Evolutionary conservation across 768 basidiomycete species (phyloP), one percentile per base, ranked within the genome.

Genomic region (Termitomyces sp.): DNA sequence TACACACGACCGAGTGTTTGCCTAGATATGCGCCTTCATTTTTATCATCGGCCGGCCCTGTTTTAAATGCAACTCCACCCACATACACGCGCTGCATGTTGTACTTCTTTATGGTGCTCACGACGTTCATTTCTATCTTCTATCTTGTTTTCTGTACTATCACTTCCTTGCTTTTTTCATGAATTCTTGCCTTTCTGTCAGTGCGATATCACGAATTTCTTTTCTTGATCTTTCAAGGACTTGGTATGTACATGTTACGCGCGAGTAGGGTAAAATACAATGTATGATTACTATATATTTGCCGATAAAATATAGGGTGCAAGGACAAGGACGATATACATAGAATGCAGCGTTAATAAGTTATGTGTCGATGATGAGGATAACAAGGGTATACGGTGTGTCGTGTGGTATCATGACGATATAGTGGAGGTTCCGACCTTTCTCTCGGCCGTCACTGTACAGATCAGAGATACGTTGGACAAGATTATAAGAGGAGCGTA

Each of bases 371-470:
- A 41, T 37, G 47, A 53, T 23, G n/a, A 43, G 52, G 23, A 48
- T 32, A 43, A 41, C 52, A 54, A 46, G 27, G 52, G 59, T 60
- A 45, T 23, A 43, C 19, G 10, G 32, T 39, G 16, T 55, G 21
- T 21, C 5, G 25, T 19, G 25, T 47, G 47, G 39, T 46, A 48
- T 61, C 39, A 61, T 55, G 57, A 43, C n/a, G 42, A 42, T 27
- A 48, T 11, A 42, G 28, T 40, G 5, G 55, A 34, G 28, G 34
- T 21, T 66, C 69, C 72, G n/a, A 80, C 67, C 52, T 79, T 83
- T 54, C 82, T 69, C 64, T 83, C 82, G 3, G 81, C 81, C 2
- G 80, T 83, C 53, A 82, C 80, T 82, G 57, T 2, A 19, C 25
- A 37, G 45, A 27, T 58, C 39, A 59, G 40, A 3, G 19, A 44